phyloP scores from a whole-genome alignment of 176 grass and related monocot genomes.

The maize (Zea mays) region Zm-B73-REFERENCE-NAM-5.0 NC_050105.1:121149501-121150000 shows the following conservation, averaged over 20 bases:
- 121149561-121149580: not conserved
- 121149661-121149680: not conserved
- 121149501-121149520: constrained; percentile 96
- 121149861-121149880: constrained; percentile 79
- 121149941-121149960: constrained; percentile 84
- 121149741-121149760: constrained; percentile 99
- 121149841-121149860: constrained; percentile 72
- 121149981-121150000: not conserved
- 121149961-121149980: constrained; percentile 62
- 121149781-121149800: constrained; percentile 96
- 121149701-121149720: constrained; percentile 45
- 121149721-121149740: constrained; percentile 98
- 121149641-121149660: not conserved
- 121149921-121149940: constrained; percentile 63
- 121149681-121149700: not conserved
- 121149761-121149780: constrained; percentile 92
- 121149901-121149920: constrained; percentile 94
- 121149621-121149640: not conserved
- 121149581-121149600: constrained; percentile 4
- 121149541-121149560: constrained; percentile 30
- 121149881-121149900: constrained; percentile 97
- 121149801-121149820: constrained; percentile 97
- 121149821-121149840: constrained; percentile 85
- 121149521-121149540: constrained; percentile 81
- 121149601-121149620: constrained; percentile 26